Percentiles rank a stretch among this genome's conserved stretches.
Conservation (phyloP, 148 eudicot species). For the Selenicereus undatus region DNA sequence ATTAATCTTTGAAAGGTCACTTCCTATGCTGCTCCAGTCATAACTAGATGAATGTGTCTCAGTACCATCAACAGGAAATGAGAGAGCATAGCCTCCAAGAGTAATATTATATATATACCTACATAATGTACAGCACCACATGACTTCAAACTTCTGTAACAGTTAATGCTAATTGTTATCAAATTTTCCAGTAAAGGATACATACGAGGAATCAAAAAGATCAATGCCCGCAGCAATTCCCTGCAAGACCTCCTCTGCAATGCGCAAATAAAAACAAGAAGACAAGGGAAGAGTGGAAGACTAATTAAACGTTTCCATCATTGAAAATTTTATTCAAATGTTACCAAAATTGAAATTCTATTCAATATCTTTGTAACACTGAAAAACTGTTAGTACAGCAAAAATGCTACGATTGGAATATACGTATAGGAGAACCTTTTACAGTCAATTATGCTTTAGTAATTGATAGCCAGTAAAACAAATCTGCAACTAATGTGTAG, state of each 20-base stretch:
- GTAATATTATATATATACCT: conserved; percentile 79
- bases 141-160: neutral
- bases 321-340: too few species aligned
- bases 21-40: conserved; percentile 34
- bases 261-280: conserved; percentile 1
- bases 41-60: conserved; percentile 24
- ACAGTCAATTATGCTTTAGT: neutral
- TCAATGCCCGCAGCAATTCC: conserved; percentile 84
- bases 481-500: neutral
- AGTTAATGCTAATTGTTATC: neutral
- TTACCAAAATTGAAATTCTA: too few species aligned
- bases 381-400: neutral
- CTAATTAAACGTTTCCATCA: neutral
- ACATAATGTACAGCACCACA: conserved; percentile 8
- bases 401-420: too few species aligned
- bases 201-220: conserved; percentile 79
- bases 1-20: conserved; percentile 66
- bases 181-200: neutral
- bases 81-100: conserved; percentile 68
- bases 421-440: too few species aligned
- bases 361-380: neutral
- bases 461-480: neutral
- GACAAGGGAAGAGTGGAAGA: too few species aligned
- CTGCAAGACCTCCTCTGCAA: conserved; percentile 73
- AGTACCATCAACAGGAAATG: conserved; percentile 43